Evolutionary conservation across 1,284 basidiomycete genomes (phyloP).

Genomic region (Farysia itapuensis): DNA sequence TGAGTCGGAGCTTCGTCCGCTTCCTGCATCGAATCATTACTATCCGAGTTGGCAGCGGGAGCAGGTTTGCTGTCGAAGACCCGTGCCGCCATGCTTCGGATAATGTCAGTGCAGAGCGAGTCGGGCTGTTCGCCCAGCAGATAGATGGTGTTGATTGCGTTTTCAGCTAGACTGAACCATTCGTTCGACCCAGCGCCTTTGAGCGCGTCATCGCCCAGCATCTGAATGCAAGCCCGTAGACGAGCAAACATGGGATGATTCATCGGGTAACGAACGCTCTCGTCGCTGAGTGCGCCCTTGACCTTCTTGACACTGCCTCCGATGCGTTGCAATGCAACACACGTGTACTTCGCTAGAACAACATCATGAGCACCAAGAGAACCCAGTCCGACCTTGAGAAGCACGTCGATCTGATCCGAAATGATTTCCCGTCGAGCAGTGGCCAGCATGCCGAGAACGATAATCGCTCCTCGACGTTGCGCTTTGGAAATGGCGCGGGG

Average conservation of each 20-base stretch:
- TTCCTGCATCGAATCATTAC: constrained; percentile 30
- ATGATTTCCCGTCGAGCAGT: constrained; percentile 80
- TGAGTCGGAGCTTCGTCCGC: constrained; percentile 13
- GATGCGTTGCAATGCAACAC: constrained; percentile 85
- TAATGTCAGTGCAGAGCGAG: constrained; percentile 75
- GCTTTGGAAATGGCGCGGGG: constrained; percentile 65
- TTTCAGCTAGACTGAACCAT: constrained; percentile 88
- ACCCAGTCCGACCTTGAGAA: constrained; percentile 87
- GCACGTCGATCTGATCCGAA: constrained; percentile 79
- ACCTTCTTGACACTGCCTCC: constrained; percentile 95
- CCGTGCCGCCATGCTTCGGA: constrained; percentile 75
- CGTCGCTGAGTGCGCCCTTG: constrained; percentile 79
- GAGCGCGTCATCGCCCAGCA: constrained; percentile 22
- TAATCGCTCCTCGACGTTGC: constrained; percentile 89
- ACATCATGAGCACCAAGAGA: constrained; percentile 73
- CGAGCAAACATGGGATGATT: constrained; percentile 81
- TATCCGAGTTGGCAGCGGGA: constrained; percentile 1
- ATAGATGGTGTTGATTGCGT: constrained; percentile 94
- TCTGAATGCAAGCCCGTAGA: constrained; percentile 68
- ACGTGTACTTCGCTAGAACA: constrained; percentile 87
- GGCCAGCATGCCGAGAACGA: constrained; percentile 93
- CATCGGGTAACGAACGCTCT: constrained; percentile 84
- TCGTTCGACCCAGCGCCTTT: constrained; percentile 30
- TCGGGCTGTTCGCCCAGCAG: constrained; percentile 92
- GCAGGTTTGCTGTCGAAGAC: constrained; percentile 67